Percentiles rank a stretch among this genome's conserved stretches.
These are phyloP conservation scores for Exophiala oligosperma DNA, from an alignment of 2,329 filamentous ascomycete species.

Conservation along the genomic window DNA sequence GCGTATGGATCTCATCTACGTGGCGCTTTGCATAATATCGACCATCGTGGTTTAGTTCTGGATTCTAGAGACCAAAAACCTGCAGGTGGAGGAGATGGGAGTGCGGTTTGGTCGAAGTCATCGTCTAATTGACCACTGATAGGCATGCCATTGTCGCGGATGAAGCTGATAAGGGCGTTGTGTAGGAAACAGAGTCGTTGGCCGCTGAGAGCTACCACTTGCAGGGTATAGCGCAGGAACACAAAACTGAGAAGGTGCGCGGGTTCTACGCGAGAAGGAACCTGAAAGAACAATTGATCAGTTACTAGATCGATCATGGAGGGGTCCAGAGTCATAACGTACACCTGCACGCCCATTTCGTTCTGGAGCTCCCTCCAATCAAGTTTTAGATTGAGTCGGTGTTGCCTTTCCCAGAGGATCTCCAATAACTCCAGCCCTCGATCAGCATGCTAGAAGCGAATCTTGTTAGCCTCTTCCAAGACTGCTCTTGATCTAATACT, in stretches of 20 bases:
- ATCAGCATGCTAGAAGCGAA: not conserved
- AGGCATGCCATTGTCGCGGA: too few species aligned
- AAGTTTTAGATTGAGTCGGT: slow-evolving; percentile 4
- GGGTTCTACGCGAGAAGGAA: slow-evolving; percentile 1
- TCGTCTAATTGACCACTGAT: too few species aligned
- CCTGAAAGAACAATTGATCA: not conserved
- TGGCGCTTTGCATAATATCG: too few species aligned
- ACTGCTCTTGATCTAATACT: not conserved
- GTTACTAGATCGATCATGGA: not conserved
- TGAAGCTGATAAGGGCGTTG: too few species aligned
- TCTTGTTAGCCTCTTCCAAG: not conserved
- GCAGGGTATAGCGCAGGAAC: not conserved
- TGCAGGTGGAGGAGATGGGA: too few species aligned
- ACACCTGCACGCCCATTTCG: slow-evolving; percentile 4
- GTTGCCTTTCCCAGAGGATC: slow-evolving; percentile 4
- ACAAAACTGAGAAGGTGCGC: not conserved
- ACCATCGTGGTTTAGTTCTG: too few species aligned
- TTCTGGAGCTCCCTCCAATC: slow-evolving; percentile 4
- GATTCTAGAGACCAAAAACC: too few species aligned
- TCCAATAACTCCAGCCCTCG: slow-evolving; percentile 4
- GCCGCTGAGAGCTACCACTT: not conserved
- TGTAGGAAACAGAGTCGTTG: too few species aligned
- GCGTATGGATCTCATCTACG: too few species aligned
- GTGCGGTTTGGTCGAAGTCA: too few species aligned
- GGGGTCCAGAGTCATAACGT: not conserved